A percentile compares a stretch with the other conserved stretches of the same genome.
Evolutionary conservation across 2,329 filamentous ascomycete species (phyloP).

Genomic region (Calonectria fujianensis): DNA sequence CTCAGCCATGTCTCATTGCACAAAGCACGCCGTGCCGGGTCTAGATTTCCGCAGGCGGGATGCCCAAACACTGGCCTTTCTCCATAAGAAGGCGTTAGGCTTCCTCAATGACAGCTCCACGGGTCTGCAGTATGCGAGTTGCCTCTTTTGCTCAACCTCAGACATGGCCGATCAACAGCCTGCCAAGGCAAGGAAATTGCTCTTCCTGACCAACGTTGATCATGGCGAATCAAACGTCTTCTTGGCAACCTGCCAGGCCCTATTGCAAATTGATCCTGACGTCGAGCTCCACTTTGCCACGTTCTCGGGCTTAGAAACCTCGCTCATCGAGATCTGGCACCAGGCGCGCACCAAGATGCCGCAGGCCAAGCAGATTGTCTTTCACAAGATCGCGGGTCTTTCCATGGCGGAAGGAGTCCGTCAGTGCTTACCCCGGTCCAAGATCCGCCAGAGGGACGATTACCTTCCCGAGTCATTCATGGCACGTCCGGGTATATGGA

Average conservation of each 20-base stretch:
- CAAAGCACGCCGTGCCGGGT: background rate
- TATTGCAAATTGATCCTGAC: slow-evolving; percentile 58
- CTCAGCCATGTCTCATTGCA: background rate
- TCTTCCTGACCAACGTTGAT: slow-evolving; percentile 68
- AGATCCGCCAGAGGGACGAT: slow-evolving; percentile 8
- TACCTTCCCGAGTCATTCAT: slow-evolving; percentile 35
- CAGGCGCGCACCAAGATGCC: slow-evolving; percentile 29
- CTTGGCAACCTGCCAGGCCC: slow-evolving; percentile 64
- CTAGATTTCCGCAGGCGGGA: background rate
- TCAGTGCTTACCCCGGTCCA: slow-evolving; percentile 16
- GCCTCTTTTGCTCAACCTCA: background rate
- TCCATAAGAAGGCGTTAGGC: slow-evolving; percentile 23
- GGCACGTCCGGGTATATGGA: slow-evolving; percentile 41
- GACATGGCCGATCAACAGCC: slow-evolving; percentile 7
- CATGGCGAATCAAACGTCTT: slow-evolving; percentile 68
- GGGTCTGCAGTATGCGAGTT: background rate
- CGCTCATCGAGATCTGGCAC: slow-evolving; percentile 38
- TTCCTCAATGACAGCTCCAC: background rate
- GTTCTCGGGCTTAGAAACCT: slow-evolving; percentile 59
- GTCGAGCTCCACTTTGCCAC: slow-evolving; percentile 67
- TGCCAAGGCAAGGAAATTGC: slow-evolving; percentile 44
- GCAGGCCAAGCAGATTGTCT: slow-evolving; percentile 49
- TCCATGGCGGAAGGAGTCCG: slow-evolving; percentile 40
- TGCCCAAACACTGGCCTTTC: background rate
- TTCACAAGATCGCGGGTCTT: slow-evolving; percentile 54